phyloP scores from a whole-genome alignment of 1,139 yeast species.

The Meyerozyma sp. region DNA sequence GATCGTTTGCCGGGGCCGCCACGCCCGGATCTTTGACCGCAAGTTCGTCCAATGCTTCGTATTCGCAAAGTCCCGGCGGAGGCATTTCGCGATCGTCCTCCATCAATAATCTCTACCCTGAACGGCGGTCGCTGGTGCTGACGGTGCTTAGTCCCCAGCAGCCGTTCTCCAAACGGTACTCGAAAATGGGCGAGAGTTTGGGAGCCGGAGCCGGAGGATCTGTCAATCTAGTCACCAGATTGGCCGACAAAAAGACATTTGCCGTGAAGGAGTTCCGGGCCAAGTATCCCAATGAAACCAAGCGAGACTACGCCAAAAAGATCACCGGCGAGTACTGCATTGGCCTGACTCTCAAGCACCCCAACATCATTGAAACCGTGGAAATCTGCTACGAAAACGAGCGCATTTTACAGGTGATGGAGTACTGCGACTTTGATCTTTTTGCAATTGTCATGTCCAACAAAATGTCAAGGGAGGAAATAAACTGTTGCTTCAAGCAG shows the following conservation, averaged over 20 bases:
- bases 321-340: slow-evolving; percentile 95
- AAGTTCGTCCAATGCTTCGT: slow-evolving; percentile 27
- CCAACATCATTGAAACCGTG: slow-evolving; percentile 84
- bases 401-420: slow-evolving; percentile 88
- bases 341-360: slow-evolving; percentile 86
- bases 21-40: slow-evolving; percentile 13
- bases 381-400: slow-evolving; percentile 90
- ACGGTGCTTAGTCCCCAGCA: slow-evolving; percentile 22
- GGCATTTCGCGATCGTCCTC: slow-evolving; percentile 21
- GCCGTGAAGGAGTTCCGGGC: slow-evolving; percentile 92
- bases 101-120: slow-evolving; percentile 24
- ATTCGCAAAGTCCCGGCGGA: slow-evolving; percentile 27
- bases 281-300: slow-evolving; percentile 67
- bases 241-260: slow-evolving; percentile 65
- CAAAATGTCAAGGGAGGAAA: slow-evolving; percentile 80
- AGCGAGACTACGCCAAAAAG: slow-evolving; percentile 86
- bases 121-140: slow-evolving; percentile 37
- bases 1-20: not conserved
- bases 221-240: slow-evolving; percentile 69
- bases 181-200: slow-evolving; percentile 76
- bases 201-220: slow-evolving; percentile 98
- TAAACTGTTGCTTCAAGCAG: slow-evolving; percentile 88
- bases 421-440: slow-evolving; percentile 87
- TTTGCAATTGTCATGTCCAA: slow-evolving; percentile 96
- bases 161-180: slow-evolving; percentile 71